Evolutionary conservation across 768 basidiomycete genomes (phyloP), one percentile per base, ranked within the genome.

Genomic region (Trametes punicea): DNA sequence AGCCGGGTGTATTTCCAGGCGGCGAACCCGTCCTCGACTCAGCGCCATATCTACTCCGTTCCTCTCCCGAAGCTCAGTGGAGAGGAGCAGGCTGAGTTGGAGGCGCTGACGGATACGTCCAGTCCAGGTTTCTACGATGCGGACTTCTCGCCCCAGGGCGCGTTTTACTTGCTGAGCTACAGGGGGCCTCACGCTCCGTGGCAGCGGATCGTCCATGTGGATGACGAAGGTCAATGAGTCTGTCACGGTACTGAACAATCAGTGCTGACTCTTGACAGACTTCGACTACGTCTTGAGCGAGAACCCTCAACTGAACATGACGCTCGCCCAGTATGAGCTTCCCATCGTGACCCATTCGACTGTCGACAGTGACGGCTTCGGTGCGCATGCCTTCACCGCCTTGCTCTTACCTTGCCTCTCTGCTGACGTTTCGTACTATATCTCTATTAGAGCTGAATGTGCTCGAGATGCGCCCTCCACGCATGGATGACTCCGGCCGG

Each of bases 401-500:
- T 44, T 3, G 10, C 38, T 25, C 38, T 6, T 11, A 18, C 10
- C 8, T 18, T 3, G 2, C 4, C 30, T 46, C 23, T 11, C 20
- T 47, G 23, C n/a, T 34, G 3, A 45, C 11, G n/a, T n/a, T n/a
- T n/a, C n/a, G n/a, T n/a, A n/a, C 39, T 25, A 38, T 27, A 10
- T 65, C 53, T 48, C 52, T 57, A 46, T 27, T 63, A 94, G 93
- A 92, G 65, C 74, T 98, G 52, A 97, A 97, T 69, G 89, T 90
- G 52, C 80, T 89, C 65, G 95, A 98, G 73, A 81, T 96, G 62
- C 83, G 92, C 15, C 97, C 97, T 16, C 93, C 93, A 4, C 79
- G 81, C 56, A 90, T 98, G 85, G 97, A 99, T 64, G 86, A 90
- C 64, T 88, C 92, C 20, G 97, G 97, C n/a, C 84, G 90, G 40